Percentiles rank a stretch among this genome's conserved stretches.
Conservation (phyloP, 805 yeast species). For the Cyberlindnera sargentensis region DNA sequence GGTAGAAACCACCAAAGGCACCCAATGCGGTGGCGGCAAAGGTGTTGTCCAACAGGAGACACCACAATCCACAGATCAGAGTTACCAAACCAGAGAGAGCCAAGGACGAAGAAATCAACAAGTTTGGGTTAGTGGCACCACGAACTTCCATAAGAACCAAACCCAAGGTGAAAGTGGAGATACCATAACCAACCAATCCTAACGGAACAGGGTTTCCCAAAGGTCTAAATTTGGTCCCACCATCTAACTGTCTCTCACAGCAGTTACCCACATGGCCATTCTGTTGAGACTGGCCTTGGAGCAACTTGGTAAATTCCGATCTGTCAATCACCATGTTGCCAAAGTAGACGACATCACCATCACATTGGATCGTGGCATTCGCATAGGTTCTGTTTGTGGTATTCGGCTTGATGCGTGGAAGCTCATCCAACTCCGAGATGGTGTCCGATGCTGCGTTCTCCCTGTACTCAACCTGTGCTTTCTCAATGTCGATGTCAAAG, state of each 20-base stretch:
- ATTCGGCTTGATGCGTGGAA: slow-evolving; percentile 1
- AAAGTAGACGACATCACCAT: slow-evolving; percentile 31
- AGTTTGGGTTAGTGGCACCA: slow-evolving; percentile 36
- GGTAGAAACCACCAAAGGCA: slow-evolving; percentile 52
- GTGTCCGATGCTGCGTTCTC: background rate
- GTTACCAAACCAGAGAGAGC: slow-evolving; percentile 46
- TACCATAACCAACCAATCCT: slow-evolving; percentile 43
- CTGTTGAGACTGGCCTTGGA: slow-evolving; percentile 16
- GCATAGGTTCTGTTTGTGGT: slow-evolving; percentile 4
- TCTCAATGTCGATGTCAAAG: slow-evolving; percentile 7
- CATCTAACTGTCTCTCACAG: slow-evolving; percentile 16
- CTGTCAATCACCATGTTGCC: slow-evolving; percentile 38
- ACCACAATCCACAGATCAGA: slow-evolving; percentile 45
- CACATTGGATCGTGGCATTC: slow-evolving; percentile 15
- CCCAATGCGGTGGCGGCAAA: slow-evolving; percentile 49
- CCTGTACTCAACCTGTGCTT: slow-evolving; percentile 6
- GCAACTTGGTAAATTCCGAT: slow-evolving; percentile 51
- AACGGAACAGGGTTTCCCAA: slow-evolving; percentile 44
- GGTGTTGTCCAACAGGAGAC: slow-evolving; percentile 43
- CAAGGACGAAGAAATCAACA: slow-evolving; percentile 38
- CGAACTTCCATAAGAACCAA: slow-evolving; percentile 38
- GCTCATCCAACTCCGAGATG: background rate
- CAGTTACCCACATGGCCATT: background rate
- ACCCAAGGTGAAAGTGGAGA: slow-evolving; percentile 41
- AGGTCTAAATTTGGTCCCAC: slow-evolving; percentile 43